Evolutionary conservation across 1,284 basidiomycete species (phyloP).

Genomic region (Cutaneotrichosporon cyanovorans): DNA sequence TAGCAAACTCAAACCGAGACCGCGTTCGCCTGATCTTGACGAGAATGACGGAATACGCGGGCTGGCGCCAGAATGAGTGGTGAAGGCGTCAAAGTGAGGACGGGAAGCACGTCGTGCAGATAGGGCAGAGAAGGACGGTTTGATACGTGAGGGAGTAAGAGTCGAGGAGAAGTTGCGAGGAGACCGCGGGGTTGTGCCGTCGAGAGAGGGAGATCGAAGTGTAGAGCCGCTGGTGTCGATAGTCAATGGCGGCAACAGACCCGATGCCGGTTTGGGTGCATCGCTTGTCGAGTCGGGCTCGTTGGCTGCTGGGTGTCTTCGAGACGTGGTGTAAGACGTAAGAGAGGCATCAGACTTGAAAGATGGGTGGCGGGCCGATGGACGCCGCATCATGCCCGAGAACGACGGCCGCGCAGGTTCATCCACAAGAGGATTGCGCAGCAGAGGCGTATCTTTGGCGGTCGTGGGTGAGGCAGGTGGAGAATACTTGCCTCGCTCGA

Average conservation of each 20-base stretch:
- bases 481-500: not conserved
- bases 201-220: not conserved
- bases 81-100: conserved; percentile 26
- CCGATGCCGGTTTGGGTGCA: too few relatives aligned
- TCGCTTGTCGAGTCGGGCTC: too few relatives aligned
- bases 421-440: not conserved
- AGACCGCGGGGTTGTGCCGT: not conserved
- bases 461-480: not conserved
- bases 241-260: too few relatives aligned
- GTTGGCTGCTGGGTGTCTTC: too few relatives aligned
- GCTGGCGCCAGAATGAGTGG: conserved; percentile 1
- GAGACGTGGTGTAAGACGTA: too few relatives aligned
- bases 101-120: conserved; percentile 28
- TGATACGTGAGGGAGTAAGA: conserved; percentile 1
- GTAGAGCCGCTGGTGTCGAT: too few relatives aligned
- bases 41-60: conserved; percentile 31
- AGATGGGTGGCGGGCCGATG: not conserved
- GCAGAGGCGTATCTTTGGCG: not conserved
- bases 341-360: too few relatives aligned
- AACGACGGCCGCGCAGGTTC: conserved; percentile 1
- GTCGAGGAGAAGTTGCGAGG: not conserved
- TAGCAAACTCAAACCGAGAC: conserved; percentile 35
- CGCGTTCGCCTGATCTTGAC: conserved; percentile 15
- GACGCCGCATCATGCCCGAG: conserved; percentile 7
- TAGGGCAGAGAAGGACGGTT: conserved; percentile 31